Evolutionary conservation across 768 basidiomycete species (phyloP).

Genomic region (Lentinula aciculospora): DNA sequence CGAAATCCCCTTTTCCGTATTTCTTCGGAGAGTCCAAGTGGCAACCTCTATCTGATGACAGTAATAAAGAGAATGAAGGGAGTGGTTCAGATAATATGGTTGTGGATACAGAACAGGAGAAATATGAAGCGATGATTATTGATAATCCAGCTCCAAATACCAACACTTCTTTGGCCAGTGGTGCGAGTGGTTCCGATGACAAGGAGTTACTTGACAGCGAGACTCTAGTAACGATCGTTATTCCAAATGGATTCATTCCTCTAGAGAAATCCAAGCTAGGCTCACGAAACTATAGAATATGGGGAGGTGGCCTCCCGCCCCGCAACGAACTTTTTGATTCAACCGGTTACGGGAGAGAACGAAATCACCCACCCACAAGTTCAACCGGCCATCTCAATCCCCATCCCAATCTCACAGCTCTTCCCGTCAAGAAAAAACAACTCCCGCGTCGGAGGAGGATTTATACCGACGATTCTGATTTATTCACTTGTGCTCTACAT

Average conservation of each 20-base stretch:
- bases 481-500: conserved; percentile 66
- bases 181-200: not conserved
- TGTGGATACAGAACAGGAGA: conserved; percentile 5
- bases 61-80: not conserved
- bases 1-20: conserved; percentile 55
- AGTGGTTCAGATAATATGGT: not conserved
- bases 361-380: not conserved
- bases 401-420: not conserved
- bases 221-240: conserved; percentile 46
- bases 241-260: conserved; percentile 57
- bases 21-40: conserved; percentile 26
- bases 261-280: conserved; percentile 38
- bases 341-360: not conserved
- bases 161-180: not conserved
- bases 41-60: conserved; percentile 12
- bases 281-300: conserved; percentile 41
- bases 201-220: conserved; percentile 32
- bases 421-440: not conserved
- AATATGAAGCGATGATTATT: not conserved
- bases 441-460: conserved; percentile 39
- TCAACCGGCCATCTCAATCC: not conserved
- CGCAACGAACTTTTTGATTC: not conserved
- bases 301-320: conserved; percentile 57
- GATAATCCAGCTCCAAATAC: conserved; percentile 9
- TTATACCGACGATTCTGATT: conserved; percentile 76